Percentiles rank a stretch among this genome's conserved stretches.
These are phyloP conservation scores for Vitis hybrid DNA, from an alignment of 177 flowering plant species.

Conservation along the genomic window DNA sequence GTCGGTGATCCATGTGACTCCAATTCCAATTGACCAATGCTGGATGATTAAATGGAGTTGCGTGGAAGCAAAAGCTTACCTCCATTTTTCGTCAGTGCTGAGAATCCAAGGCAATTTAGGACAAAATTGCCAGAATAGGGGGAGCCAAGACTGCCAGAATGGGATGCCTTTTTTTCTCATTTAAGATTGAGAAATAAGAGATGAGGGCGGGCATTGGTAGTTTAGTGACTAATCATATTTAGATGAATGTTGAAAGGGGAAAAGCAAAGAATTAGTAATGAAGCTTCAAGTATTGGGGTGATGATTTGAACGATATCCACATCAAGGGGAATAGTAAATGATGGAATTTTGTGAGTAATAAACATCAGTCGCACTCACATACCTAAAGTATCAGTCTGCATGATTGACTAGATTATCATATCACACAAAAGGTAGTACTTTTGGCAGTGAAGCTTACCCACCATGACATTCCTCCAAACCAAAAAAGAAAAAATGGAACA, in stretches of 20 bases:
- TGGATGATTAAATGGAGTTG: too few relatives aligned
- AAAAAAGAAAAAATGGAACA: background rate
- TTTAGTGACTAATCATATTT: too few relatives aligned
- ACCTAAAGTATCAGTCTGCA: conserved; percentile 15
- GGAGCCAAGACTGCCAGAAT: too few relatives aligned
- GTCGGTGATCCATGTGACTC: too few relatives aligned
- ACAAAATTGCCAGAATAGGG: too few relatives aligned
- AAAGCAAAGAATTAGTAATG: background rate
- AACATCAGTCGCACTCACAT: conserved; percentile 21
- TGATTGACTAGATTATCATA: conserved; percentile 13
- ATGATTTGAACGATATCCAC: conserved; percentile 2
- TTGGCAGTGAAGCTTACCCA: conserved; percentile 11
- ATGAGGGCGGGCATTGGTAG: too few relatives aligned
- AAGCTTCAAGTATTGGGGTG: background rate
- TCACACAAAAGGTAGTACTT: conserved; percentile 2
- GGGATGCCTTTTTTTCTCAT: too few relatives aligned
- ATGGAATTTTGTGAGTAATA: conserved; percentile 9
- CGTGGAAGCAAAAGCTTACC: too few relatives aligned
- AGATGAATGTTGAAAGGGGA: background rate
- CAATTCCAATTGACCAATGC: too few relatives aligned
- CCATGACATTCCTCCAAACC: conserved; percentile 6
- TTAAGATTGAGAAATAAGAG: too few relatives aligned
- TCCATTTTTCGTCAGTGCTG: too few relatives aligned
- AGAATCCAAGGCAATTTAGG: too few relatives aligned
- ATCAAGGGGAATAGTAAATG: conserved; percentile 6